Conservation (phyloP, 1,284 basidiomycete genomes). For the Ceratobasidium sp. region DNA sequence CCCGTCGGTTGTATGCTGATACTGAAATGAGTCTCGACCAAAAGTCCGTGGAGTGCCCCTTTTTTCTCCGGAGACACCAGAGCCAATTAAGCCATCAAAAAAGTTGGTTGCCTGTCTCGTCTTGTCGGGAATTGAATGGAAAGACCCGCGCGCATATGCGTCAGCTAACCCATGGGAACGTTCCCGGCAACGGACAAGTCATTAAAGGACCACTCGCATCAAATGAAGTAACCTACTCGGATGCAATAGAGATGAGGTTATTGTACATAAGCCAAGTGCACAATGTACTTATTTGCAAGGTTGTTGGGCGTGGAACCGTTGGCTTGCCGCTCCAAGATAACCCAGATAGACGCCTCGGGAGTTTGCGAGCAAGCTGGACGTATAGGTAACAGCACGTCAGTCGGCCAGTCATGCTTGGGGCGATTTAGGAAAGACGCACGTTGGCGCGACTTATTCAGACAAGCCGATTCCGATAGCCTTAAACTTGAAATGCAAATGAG, state of each 20-base stretch:
- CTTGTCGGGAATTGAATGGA: neutral
- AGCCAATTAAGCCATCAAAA: neutral
- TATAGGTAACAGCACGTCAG: neutral
- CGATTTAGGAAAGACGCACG: neutral
- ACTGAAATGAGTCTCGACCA: neutral
- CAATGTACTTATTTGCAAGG: neutral
- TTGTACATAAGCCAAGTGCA: neutral
- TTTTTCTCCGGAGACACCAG: neutral
- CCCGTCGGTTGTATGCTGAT: neutral
- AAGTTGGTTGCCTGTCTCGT: conserved; percentile 6
- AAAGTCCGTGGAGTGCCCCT: neutral
- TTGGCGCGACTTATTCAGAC: neutral
- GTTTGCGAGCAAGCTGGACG: neutral
- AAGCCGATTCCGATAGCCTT: neutral
- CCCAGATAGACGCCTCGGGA: neutral
- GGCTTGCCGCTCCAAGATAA: too few relatives aligned
- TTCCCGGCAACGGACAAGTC: neutral
- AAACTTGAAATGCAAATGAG: neutral
- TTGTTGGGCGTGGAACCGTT: neutral
- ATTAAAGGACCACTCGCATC: neutral
- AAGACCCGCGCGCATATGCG: neutral
- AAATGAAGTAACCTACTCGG: conserved; percentile 1
- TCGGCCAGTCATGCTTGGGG: neutral
- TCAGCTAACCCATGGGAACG: neutral
- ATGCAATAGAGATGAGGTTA: neutral